Evolutionary conservation across 2,329 filamentous ascomycete genomes (phyloP).

Genomic region (Emergomyces orientalis): DNA sequence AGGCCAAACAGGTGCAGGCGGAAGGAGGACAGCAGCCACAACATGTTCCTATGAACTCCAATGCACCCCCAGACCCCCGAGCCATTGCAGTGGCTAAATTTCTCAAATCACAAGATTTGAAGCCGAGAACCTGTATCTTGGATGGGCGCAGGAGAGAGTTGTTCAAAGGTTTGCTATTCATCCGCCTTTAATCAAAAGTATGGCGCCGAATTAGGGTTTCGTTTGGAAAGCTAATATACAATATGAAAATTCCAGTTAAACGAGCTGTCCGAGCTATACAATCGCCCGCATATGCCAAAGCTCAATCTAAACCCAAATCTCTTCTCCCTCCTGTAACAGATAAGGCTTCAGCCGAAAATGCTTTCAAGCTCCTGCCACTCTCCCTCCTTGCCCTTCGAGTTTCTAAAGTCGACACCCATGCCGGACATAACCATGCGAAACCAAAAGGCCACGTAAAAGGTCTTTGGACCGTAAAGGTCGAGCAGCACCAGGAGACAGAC

Average conservation of each 20-base stretch:
- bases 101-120: constrained; percentile 72
- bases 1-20: constrained; percentile 33
- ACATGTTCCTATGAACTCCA: constrained; percentile 40
- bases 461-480: constrained; percentile 89
- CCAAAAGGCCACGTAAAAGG: constrained; percentile 81
- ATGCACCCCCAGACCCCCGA: constrained; percentile 69
- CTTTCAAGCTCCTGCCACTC: constrained; percentile 88
- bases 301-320: constrained; percentile 72
- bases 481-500: constrained; percentile 77
- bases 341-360: constrained; percentile 79
- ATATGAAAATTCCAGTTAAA: constrained; percentile 59
- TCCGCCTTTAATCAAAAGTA: neutral
- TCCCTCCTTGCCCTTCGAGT: constrained; percentile 91
- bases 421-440: constrained; percentile 60
- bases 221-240: constrained; percentile 3
- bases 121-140: constrained; percentile 81
- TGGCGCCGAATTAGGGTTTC: neutral
- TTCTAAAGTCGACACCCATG: constrained; percentile 67
- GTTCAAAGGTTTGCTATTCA: constrained; percentile 63
- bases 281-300: constrained; percentile 83
- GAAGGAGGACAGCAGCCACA: constrained; percentile 25
- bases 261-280: constrained; percentile 84
- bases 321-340: constrained; percentile 81
- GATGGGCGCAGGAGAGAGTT: constrained; percentile 97
- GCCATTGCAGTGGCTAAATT: constrained; percentile 86